phyloP scores from a whole-genome alignment of 2,329 filamentous ascomycete species.

The Calonectria hongkongensis region DNA sequence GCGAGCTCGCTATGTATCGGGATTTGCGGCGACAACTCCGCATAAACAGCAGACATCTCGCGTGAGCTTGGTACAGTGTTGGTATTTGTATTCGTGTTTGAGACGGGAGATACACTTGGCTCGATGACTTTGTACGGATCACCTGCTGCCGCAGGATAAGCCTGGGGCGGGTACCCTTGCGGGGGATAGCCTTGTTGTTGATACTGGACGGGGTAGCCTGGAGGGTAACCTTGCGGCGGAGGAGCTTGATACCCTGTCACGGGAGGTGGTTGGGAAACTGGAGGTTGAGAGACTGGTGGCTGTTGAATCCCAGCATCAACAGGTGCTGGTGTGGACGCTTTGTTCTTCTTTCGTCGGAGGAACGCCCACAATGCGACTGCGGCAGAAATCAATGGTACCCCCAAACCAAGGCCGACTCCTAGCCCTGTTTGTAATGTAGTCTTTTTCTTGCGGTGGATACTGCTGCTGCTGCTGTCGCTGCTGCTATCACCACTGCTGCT shows the following conservation, averaged over 20 bases:
- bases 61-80: neutral
- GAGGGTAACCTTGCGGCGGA: neutral
- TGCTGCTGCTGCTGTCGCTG: neutral
- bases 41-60: neutral
- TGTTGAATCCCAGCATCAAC: neutral
- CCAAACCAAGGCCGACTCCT: constrained; percentile 4
- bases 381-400: neutral
- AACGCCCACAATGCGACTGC: constrained; percentile 1
- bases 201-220: neutral
- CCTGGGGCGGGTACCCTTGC: neutral
- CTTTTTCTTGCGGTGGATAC: neutral
- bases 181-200: neutral
- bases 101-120: constrained; percentile 10
- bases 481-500: neutral
- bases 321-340: neutral
- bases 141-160: neutral
- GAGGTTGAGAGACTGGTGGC: neutral
- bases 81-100: constrained; percentile 1
- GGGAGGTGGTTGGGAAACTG: neutral
- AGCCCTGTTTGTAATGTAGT: neutral
- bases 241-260: neutral
- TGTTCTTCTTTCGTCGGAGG: constrained; percentile 10
- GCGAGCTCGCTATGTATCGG: neutral
- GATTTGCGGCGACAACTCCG: neutral
- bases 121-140: constrained; percentile 1